Base-by-base conservation (phyloP, 768 basidiomycete genomes). In the Phanerochaete carnosa region DNA sequence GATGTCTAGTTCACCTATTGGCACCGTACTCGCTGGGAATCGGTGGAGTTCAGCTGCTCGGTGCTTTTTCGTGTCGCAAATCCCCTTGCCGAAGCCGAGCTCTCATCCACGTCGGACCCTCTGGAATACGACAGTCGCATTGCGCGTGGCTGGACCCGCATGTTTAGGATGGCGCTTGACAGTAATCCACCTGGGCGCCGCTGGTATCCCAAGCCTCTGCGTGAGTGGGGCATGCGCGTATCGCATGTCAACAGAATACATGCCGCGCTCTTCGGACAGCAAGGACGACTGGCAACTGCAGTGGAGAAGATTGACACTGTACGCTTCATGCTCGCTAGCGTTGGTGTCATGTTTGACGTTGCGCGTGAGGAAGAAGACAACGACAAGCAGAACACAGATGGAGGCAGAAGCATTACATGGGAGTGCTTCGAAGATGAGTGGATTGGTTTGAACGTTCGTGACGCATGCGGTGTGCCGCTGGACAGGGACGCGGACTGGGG, bases 401-500 rank as follows among this genome's bases (percentile, higher is more conserved):
- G 26, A 35, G 45, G 23, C 6, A 9, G 43, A 8, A 52, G 32
- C 13, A 39, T 61, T 33, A 12, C 19, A 5, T 61, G 59, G 59
- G 59, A 61, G 53, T 47, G 52, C 35, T 53, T 55, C 22, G n/a
- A 61, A n/a, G 53, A 61, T 28, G 54, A 61, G 19, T 61, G 59
- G 59, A 61, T 61, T 26, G 59, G 39, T 26, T 11, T 55, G 8
- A 61, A 61, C 28, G 33, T 56, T 22, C 25, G 59, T 23, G 30
- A 43, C 22, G 59, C 33, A 4, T 61, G 59, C 30, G 59, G 59
- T 5, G n/a, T 45, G 16, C 56, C 43, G 45, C 29, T 46, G 45
- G 45, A 57, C 12, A 33, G 19, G 7, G 56, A 57, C 45, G 45
- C 23, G 22, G 13, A 30, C 25, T 57, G 28, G 39, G 32, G 47